Evolutionary conservation across 1,139 yeast genomes (phyloP).

Genomic region (Debaryomyces nepalensis): DNA sequence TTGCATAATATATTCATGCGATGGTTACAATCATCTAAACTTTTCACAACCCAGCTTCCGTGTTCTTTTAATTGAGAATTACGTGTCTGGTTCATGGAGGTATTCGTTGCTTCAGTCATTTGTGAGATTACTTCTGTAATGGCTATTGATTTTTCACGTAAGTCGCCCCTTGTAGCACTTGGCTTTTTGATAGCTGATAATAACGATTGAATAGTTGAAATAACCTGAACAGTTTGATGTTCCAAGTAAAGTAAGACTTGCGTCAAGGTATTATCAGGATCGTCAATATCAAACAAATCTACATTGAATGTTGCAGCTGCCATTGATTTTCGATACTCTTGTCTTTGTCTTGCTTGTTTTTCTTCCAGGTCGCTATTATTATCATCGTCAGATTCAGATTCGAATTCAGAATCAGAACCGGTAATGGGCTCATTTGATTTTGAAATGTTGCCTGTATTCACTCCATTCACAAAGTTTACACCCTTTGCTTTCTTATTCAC

Average conservation of each 20-base stretch:
- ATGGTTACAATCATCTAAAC: constrained; percentile 81
- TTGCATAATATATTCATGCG: constrained; percentile 73
- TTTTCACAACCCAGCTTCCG: constrained; percentile 88
- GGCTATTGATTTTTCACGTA: constrained; percentile 72
- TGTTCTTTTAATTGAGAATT: constrained; percentile 84
- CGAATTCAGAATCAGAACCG: constrained; percentile 2
- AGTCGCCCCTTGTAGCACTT: constrained; percentile 74
- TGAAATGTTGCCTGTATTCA: constrained; percentile 8
- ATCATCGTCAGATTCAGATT: constrained; percentile 16
- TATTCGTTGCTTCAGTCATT: constrained; percentile 89
- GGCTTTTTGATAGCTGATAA: constrained; percentile 77
- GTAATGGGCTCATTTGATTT: neutral
- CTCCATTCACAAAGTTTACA: constrained; percentile 8
- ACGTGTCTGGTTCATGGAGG: constrained; percentile 87
- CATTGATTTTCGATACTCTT: constrained; percentile 54
- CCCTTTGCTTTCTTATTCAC: neutral
- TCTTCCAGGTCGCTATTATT: constrained; percentile 30
- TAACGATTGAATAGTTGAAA: constrained; percentile 83
- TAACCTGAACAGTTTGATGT: constrained; percentile 92
- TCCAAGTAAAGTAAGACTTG: constrained; percentile 86
- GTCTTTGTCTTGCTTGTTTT: constrained; percentile 47
- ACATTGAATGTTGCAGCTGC: constrained; percentile 66
- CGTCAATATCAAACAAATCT: constrained; percentile 74
- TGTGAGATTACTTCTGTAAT: constrained; percentile 78
- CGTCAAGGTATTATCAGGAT: constrained; percentile 85